Evolutionary conservation across 164 flowering plant genomes (phyloP).

Genomic region (Saururus chinensis): DNA sequence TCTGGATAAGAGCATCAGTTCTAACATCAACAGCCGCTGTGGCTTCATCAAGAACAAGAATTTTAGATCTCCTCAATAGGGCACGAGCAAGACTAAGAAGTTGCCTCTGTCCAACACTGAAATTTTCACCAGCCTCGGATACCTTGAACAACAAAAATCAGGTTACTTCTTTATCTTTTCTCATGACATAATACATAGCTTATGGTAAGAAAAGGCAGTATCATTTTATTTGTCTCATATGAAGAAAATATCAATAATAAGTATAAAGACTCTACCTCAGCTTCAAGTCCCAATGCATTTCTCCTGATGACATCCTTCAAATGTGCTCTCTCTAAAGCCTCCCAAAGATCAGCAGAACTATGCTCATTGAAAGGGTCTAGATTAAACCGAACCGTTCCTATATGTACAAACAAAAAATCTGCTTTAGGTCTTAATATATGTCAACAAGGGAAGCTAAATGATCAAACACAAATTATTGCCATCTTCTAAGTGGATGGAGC

Average conservation of each 20-base stretch:
- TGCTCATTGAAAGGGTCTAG: slow-evolving; percentile 95
- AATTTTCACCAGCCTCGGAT: slow-evolving; percentile 95
- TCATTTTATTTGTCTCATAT: neutral
- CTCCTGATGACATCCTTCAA: slow-evolving; percentile 85
- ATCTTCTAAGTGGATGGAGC: too few relatives aligned
- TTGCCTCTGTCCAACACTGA: slow-evolving; percentile 98
- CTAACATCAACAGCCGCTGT: slow-evolving; percentile 99
- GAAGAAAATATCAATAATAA: neutral
- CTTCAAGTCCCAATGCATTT: slow-evolving; percentile 82
- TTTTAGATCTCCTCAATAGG: slow-evolving; percentile 87
- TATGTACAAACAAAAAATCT: neutral
- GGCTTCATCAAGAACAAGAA: slow-evolving; percentile 99
- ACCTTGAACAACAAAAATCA: slow-evolving; percentile 39
- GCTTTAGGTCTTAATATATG: neutral
- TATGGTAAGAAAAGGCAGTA: too few relatives aligned
- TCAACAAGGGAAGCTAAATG: too few relatives aligned
- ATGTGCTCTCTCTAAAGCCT: slow-evolving; percentile 94
- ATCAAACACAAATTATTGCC: too few relatives aligned
- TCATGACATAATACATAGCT: too few relatives aligned
- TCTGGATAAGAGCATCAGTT: slow-evolving; percentile 97
- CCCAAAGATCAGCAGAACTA: slow-evolving; percentile 98
- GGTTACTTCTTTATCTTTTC: neutral
- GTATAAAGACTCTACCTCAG: slow-evolving; percentile 51
- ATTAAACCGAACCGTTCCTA: slow-evolving; percentile 90
- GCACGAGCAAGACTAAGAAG: slow-evolving; percentile 96